phyloP scores from a whole-genome alignment of 257 asterid species.

The Solanum tarijense region DNA sequence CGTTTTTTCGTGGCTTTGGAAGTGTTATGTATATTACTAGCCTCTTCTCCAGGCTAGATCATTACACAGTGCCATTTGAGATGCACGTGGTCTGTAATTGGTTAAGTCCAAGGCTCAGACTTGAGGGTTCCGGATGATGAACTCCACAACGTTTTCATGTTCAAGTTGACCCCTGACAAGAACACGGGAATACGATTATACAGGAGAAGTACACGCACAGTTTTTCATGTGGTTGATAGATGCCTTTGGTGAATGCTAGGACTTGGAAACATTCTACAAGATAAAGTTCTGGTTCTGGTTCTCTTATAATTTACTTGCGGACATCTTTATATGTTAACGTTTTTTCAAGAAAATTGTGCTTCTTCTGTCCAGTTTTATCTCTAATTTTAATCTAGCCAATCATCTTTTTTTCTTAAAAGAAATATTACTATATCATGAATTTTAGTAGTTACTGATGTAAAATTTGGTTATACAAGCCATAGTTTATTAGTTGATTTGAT shows the following conservation, averaged over 20 bases:
- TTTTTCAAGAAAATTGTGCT: background rate
- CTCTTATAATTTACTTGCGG: background rate
- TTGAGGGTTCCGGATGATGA: slow-evolving; percentile 27
- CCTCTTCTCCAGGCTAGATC: slow-evolving; percentile 54
- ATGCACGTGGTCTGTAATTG: slow-evolving; percentile 83
- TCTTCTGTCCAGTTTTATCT: background rate
- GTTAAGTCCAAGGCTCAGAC: slow-evolving; percentile 48
- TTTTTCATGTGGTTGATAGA: background rate
- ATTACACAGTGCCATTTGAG: slow-evolving; percentile 72
- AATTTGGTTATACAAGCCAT: background rate
- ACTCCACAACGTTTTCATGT: background rate
- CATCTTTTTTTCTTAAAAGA: background rate
- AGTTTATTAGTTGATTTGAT: background rate
- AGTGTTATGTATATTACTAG: background rate
- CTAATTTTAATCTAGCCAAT: background rate
- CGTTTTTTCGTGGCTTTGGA: background rate
- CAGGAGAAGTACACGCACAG: background rate
- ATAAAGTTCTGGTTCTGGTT: background rate
- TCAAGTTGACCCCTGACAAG: background rate
- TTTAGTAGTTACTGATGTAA: background rate
- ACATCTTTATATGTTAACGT: background rate
- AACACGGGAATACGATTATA: background rate
- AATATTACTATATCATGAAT: background rate
- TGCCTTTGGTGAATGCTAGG: background rate
- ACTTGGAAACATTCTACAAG: background rate